Percentiles rank a stretch among this genome's conserved stretches.
phyloP scores from a whole-genome alignment of 805 yeast genomes.

The Kregervanrija fluxuum region DNA sequence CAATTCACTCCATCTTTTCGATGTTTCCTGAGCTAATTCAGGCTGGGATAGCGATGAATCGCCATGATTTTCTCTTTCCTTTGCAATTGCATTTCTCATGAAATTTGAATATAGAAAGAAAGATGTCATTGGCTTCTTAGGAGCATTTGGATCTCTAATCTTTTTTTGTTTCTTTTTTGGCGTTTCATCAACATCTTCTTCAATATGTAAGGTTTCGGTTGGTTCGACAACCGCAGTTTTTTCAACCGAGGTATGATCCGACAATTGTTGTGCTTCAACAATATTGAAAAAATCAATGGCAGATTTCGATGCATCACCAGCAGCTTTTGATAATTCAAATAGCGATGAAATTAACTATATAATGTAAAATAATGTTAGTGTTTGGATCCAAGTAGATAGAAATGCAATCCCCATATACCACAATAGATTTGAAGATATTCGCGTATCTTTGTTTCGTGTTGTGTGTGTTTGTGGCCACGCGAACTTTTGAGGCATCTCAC shows the following conservation, averaged over 20 bases:
- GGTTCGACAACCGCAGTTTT: neutral
- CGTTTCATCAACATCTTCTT: neutral
- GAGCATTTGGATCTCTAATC: conserved; percentile 82
- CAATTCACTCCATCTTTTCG: conserved; percentile 72
- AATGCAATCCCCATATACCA: no score
- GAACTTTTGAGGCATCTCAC: no score
- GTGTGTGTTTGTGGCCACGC: no score
- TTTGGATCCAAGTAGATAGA: no score
- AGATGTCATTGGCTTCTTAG: conserved; percentile 88
- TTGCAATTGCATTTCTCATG: conserved; percentile 62
- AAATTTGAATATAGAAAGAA: conserved; percentile 74
- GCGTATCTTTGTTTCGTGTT: no score
- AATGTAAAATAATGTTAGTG: no score
- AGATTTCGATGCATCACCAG: conserved; percentile 76
- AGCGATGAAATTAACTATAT: conserved; percentile 65
- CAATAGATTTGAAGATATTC: no score
- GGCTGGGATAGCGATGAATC: conserved; percentile 60
- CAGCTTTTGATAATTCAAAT: conserved; percentile 79
- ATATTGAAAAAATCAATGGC: conserved; percentile 69
- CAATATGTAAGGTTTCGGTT: conserved; percentile 6
- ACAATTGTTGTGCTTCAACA: conserved; percentile 34
- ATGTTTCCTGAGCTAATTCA: conserved; percentile 73
- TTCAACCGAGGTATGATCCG: neutral
- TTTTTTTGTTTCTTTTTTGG: conserved; percentile 44
- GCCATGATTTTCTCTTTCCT: conserved; percentile 54